Conservation (phyloP, 208 protist genomes). For the Porcisia hertigi region DNA sequence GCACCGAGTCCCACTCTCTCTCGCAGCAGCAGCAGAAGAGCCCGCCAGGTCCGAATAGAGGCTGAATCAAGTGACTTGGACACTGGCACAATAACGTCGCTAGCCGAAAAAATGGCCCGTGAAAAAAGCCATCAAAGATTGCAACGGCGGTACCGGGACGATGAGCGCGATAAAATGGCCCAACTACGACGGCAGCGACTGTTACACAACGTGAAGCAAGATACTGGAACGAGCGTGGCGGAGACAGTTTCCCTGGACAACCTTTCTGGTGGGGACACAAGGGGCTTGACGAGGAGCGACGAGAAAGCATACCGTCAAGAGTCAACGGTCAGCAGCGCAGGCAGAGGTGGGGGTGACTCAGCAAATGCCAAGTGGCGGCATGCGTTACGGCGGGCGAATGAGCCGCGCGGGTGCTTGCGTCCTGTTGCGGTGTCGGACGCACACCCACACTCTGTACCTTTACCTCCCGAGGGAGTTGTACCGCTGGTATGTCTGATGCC, state of each 20-base stretch:
- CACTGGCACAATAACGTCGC: background rate
- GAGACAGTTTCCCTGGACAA: too few species aligned
- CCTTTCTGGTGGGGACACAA: too few species aligned
- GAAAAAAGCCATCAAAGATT: slow-evolving; percentile 17
- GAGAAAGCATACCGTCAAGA: background rate
- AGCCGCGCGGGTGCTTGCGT: slow-evolving; percentile 7
- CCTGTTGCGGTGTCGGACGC: background rate
- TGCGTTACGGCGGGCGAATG: slow-evolving; percentile 14
- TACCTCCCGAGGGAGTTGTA: background rate
- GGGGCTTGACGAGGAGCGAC: too few species aligned
- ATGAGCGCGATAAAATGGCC: slow-evolving; percentile 17
- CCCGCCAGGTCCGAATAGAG: slow-evolving; percentile 23
- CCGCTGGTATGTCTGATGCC: background rate
- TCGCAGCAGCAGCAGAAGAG: background rate
- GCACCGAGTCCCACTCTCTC: background rate
- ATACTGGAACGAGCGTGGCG: background rate
- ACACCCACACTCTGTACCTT: background rate
- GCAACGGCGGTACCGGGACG: slow-evolving; percentile 24
- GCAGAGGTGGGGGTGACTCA: background rate
- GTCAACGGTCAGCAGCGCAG: background rate
- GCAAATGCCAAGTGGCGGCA: slow-evolving; percentile 26
- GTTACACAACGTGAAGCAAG: slow-evolving; percentile 2
- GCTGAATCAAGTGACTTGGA: slow-evolving; percentile 16
- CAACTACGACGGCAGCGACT: slow-evolving; percentile 12
- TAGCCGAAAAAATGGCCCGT: background rate